Evolutionary conservation across 2,329 filamentous ascomycete species (phyloP).

Genomic region (Fusarium pseudonygamai): DNA sequence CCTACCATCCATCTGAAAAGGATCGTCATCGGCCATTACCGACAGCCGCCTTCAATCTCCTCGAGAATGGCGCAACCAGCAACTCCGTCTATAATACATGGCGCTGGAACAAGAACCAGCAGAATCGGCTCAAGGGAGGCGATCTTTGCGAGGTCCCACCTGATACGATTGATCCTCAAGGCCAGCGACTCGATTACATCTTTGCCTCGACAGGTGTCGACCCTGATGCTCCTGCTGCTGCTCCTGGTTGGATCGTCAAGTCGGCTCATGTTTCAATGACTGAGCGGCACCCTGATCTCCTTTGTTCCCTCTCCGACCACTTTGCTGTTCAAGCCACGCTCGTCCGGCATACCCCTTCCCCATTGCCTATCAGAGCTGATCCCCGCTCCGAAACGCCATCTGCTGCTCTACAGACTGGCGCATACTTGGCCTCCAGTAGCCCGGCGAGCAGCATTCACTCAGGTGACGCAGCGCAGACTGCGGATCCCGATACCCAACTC

Average conservation of each 20-base stretch:
- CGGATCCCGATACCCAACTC: constrained; percentile 48
- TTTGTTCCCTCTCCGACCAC: constrained; percentile 92
- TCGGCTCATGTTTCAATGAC: constrained; percentile 80
- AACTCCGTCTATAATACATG: constrained; percentile 91
- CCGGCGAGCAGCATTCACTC: constrained; percentile 39
- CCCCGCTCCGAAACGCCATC: constrained; percentile 33
- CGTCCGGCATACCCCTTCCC: constrained; percentile 53
- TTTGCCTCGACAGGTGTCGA: constrained; percentile 72
- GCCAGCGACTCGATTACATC: constrained; percentile 94
- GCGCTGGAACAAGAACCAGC: constrained; percentile 82
- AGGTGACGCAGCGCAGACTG: constrained; percentile 29
- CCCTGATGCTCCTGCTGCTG: constrained; percentile 44
- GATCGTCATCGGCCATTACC: constrained; percentile 74
- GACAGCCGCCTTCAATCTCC: constrained; percentile 79
- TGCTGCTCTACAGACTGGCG: constrained; percentile 40
- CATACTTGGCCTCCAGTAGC: constrained; percentile 38
- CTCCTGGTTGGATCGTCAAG: constrained; percentile 72
- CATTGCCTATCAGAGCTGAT: constrained; percentile 22
- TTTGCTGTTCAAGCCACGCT: constrained; percentile 90
- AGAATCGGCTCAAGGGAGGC: constrained; percentile 71
- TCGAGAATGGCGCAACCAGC: constrained; percentile 86
- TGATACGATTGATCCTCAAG: constrained; percentile 73
- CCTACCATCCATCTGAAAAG: constrained; percentile 73
- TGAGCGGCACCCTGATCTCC: constrained; percentile 79
- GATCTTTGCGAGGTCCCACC: constrained; percentile 68